A percentile compares a stretch with the other conserved stretches of the same genome.
These are phyloP conservation scores for Parachaetomium inaequale DNA, from an alignment of 495 filamentous ascomycete genomes.

Conservation along the genomic window DNA sequence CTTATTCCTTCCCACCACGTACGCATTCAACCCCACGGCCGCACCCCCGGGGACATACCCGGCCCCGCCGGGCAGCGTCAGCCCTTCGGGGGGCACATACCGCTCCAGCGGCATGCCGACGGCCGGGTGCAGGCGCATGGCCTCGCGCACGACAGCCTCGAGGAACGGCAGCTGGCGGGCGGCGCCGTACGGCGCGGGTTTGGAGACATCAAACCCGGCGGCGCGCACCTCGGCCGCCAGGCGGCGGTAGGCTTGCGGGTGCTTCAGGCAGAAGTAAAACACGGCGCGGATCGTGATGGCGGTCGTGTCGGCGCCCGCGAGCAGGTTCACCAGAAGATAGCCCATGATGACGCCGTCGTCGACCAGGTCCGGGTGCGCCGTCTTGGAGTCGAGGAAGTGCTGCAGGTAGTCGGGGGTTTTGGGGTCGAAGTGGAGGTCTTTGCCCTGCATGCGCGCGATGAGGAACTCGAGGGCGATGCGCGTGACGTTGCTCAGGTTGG, in stretches of 20 bases:
- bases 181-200: conserved; percentile 19
- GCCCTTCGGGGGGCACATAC: conserved; percentile 52
- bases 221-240: conserved; percentile 27
- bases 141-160: conserved; percentile 62
- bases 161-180: conserved; percentile 51
- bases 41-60: conserved; percentile 46
- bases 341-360: conserved; percentile 21
- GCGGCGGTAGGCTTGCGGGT: conserved; percentile 27
- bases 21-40: conserved; percentile 32
- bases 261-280: conserved; percentile 34
- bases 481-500: conserved; percentile 21
- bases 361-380: conserved; percentile 23
- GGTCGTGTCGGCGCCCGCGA: conserved; percentile 44
- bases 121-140: conserved; percentile 56
- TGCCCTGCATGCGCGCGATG: conserved; percentile 16
- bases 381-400: conserved; percentile 30
- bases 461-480: conserved; percentile 16
- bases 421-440: conserved; percentile 19
- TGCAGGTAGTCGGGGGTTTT: conserved; percentile 27
- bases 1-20: conserved; percentile 33
- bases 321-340: conserved; percentile 36
- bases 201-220: background rate
- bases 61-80: conserved; percentile 50
- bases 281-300: conserved; percentile 33
- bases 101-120: conserved; percentile 53